Evolutionary conservation across 2,329 filamentous ascomycete genomes (phyloP), one percentile per base, ranked within the genome.

Genomic region (Pochonia chlamydosporia): DNA sequence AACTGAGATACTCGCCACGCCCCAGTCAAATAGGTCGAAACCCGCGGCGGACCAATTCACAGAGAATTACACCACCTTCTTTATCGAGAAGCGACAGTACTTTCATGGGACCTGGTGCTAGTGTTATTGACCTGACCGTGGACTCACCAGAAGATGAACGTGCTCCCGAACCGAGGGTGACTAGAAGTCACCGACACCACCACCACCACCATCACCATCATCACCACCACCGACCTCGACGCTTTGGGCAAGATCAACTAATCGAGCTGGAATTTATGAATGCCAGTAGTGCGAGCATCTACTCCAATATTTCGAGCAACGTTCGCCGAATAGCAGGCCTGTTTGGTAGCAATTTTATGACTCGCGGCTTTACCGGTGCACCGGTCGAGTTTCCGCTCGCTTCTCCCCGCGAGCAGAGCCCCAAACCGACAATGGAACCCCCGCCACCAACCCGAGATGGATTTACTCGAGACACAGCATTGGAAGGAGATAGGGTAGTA

Each of bases 391-490:
- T 58, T 28, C 54, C 55, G 46, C 54, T 58, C 11, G 59, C 57
- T 57, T 67, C 60, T 41, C 56, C 62, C 18, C 54, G 61, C 13
- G 60, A 59, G 18, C 59, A 61, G 4, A 65, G 60, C 3, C 65
- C 66, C 18, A 76, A 73, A 56, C 73, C 71, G n/a, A 55, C 63
- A 13, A 56, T 92, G 62, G 78, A 84, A 37, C 73, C 84, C 0
- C 84, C 87, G 0, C 71, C 75, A n/a, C 69, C 82, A 0, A 73
- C 87, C 0, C 76, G 78, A 5, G 71, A 81, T n/a, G 92, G 91
- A 1, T 97, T 93, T 59, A 95, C 88, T 1, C 77, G 91, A 49
- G 82, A 81, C 42, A 87, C 88, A 0, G 56, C 59, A 20, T 58
- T 56, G 18, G 78, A 72, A 33, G 84, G 89, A 30, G 82, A 89